Percentiles rank a stretch among this genome's conserved stretches.
These are phyloP conservation scores for Tricholoma sp. DNA, from an alignment of 768 basidiomycete species.

Conservation along the genomic window DNA sequence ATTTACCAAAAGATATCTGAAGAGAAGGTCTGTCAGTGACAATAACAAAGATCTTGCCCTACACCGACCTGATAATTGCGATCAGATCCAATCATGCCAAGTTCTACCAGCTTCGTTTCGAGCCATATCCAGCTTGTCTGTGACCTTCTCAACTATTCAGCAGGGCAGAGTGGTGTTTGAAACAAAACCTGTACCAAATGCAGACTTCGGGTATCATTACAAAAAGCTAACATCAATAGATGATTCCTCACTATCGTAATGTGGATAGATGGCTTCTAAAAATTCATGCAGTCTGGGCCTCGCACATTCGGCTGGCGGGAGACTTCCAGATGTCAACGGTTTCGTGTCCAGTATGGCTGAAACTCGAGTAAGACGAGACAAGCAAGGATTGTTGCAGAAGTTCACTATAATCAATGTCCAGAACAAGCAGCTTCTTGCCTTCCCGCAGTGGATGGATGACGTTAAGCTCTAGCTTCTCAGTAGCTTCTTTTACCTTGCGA, in stretches of 20 bases:
- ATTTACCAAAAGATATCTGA: constrained; percentile 60
- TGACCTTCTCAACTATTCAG: constrained; percentile 42
- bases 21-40: neutral
- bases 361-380: constrained; percentile 5
- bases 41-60: neutral
- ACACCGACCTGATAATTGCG: constrained; percentile 60
- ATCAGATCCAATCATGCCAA: constrained; percentile 74
- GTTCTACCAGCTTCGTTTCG: constrained; percentile 80
- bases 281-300: constrained; percentile 83
- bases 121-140: constrained; percentile 90
- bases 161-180: neutral
- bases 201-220: constrained; percentile 40
- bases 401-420: constrained; percentile 88
- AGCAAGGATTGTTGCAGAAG: neutral
- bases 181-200: constrained; percentile 54
- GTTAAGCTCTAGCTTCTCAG: constrained; percentile 57
- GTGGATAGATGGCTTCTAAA: constrained; percentile 69
- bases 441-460: constrained; percentile 71
- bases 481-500: constrained; percentile 73
- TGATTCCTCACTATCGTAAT: constrained; percentile 63
- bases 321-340: constrained; percentile 73
- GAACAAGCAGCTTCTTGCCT: constrained; percentile 77
- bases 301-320: constrained; percentile 79
- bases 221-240: neutral
- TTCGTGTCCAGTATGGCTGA: constrained; percentile 82